Conservation (phyloP, 2,329 filamentous ascomycete species). For the Cytospora piceicola region DNA sequence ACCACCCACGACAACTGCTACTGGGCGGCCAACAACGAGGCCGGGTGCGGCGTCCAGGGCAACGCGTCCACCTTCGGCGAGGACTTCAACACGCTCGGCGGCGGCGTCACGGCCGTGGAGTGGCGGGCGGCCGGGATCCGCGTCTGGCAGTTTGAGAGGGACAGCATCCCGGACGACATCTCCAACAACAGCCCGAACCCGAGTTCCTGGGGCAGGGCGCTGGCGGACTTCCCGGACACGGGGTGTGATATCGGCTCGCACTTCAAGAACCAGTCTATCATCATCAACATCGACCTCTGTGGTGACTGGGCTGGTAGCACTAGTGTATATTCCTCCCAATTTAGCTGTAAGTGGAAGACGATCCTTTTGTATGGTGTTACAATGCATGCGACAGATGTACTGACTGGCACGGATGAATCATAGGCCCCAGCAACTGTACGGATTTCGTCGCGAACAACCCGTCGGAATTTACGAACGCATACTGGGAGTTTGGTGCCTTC, state of each 20-base stretch:
- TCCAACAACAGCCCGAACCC: conserved; percentile 58
- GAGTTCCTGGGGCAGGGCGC: conserved; percentile 62
- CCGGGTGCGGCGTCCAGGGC: conserved; percentile 60
- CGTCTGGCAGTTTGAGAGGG: conserved; percentile 62
- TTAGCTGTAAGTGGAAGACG: conserved; percentile 46
- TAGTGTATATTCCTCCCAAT: conserved; percentile 45
- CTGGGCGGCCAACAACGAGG: conserved; percentile 54
- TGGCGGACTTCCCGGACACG: conserved; percentile 68
- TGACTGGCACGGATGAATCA: conserved; percentile 32
- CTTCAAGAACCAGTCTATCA: conserved; percentile 68
- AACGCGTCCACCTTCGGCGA: conserved; percentile 51
- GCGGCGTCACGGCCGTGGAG: conserved; percentile 65
- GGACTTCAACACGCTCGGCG: conserved; percentile 56
- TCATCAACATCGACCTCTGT: conserved; percentile 69
- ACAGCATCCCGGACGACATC: conserved; percentile 57
- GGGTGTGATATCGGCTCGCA: conserved; percentile 62
- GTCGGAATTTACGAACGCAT: conserved; percentile 60
- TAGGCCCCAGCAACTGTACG: conserved; percentile 59
- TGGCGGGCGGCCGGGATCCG: conserved; percentile 64
- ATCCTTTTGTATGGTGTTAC: background rate
- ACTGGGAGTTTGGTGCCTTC: conserved; percentile 67
- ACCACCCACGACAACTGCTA: conserved; percentile 52
- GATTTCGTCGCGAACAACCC: conserved; percentile 63
- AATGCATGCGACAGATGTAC: background rate
- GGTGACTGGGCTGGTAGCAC: conserved; percentile 55